Evolutionary conservation across 2,329 filamentous ascomycete species (phyloP), one percentile per base, ranked within the genome.

Genomic region (Xylariaceae sp.): DNA sequence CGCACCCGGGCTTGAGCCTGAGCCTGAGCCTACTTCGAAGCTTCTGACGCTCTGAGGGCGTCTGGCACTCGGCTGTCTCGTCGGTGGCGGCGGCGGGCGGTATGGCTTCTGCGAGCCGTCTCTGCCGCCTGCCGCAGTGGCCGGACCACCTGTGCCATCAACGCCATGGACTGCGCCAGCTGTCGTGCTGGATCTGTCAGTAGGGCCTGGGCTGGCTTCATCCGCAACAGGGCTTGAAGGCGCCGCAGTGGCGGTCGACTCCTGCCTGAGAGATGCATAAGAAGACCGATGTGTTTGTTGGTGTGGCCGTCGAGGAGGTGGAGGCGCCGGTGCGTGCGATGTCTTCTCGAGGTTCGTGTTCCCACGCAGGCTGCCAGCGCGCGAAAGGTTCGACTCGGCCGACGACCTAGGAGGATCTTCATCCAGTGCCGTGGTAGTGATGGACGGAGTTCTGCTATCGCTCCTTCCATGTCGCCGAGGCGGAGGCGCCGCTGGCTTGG

Each of bases 281-380:
- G n/a, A n/a, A n/a, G n/a, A n/a, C n/a, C n/a, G n/a, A n/a, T n/a
- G n/a, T n/a, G n/a, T n/a, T n/a, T n/a, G n/a, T n/a, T 63, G 60
- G 19, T 58, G 58, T 5, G 64, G 65, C 19, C 75, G 63, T 28
- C 73, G 63, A 7, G 74, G 70, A 1, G 74, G 73, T 13, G 75
- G 73, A 12, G 74, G 72, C 7, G 67, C 64, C 0, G 71, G 72
- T 0, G 61, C 64, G 19, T 40, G 38, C 10, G 33, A 25, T 24
- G 27, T 35, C 26, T 33, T 52, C 19, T 56, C 38, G 42, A 51
- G 10, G 34, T 58, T 56, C 13, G 54, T 49, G 36, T 57, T 59
- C 32, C 60, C 55, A 25, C 66, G 66, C 21, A 64, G 45, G 39
- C 64, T 68, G 14, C 66, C 66, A 4, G 68, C 56, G 6, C 66